Evolutionary conservation across 148 eudicot species (phyloP), one percentile per base, ranked within the genome.

Genomic region (Vaccinium darrowii): DNA sequence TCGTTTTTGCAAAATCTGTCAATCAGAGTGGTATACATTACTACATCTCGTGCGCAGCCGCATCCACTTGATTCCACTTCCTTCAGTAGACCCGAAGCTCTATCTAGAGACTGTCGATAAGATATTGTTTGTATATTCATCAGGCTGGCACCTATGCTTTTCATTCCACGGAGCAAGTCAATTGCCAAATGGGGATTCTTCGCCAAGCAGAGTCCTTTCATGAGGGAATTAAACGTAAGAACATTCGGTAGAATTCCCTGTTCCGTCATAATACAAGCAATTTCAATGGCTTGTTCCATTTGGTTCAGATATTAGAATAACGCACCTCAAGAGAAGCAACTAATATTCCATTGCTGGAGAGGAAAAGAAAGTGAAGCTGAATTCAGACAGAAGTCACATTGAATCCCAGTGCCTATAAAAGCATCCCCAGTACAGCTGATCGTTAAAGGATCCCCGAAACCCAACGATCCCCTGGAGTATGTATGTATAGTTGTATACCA

Each of bases 51-150:
- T 50, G 98, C 86, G 71, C 99, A 97, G 50, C 95, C 97, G 71
- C 99, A 97, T 43, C 95, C 97, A 85, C 95, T 92, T 49, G 87
- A 86, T 89, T 97, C 98, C 98, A 95, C 94, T 85, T 97, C 96
- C 88, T 91, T 93, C 52, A 94, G 91, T 49, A 97, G 86, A 50
- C 73, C 72, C 84, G 94, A 73, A 39, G 99, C 99, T 83, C 87
- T 86, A 63, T 94, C 90, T 6, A 95, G 85, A 94, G 89, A 84
- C 88, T 90, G 82, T 94, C 96, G 63, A 97, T 93, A 97, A 84
- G 90, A 94, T 94, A 80, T 91, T 95, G 84, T 93, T 95, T 51
- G 99, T 97, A 83, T 91, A 95, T 77, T 94, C 98, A 88, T 97
- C 97, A 14, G 99, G 98, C 57, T 90, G 82, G 89, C 97, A 97